Percentiles rank a stretch among this genome's conserved stretches.
These are phyloP conservation scores for Aspergillus vadensis DNA, from an alignment of 2,329 filamentous ascomycete species.

Conservation along the genomic window DNA sequence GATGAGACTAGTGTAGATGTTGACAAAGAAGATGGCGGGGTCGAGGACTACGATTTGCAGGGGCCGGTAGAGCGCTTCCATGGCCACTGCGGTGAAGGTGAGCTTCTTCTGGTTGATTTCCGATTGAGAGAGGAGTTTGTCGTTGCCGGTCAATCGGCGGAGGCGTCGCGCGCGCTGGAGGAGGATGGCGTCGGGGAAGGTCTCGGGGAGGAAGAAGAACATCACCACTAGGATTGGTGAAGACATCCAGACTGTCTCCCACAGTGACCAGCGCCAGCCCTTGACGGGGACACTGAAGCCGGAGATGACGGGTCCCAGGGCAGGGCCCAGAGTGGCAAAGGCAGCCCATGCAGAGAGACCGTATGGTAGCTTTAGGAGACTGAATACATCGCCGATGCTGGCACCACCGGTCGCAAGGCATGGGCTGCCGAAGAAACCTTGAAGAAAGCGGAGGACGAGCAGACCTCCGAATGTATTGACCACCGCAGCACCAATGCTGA, in stretches of 20 bases:
- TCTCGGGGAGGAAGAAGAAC: constrained; percentile 66
- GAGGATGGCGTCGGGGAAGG: constrained; percentile 61
- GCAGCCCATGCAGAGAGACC: constrained; percentile 54
- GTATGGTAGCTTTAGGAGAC: constrained; percentile 2
- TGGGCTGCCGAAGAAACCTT: constrained; percentile 13
- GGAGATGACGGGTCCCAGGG: constrained; percentile 62
- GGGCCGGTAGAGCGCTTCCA: constrained; percentile 62
- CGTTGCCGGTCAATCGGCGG: constrained; percentile 58
- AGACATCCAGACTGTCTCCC: constrained; percentile 22
- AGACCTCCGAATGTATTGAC: constrained; percentile 10
- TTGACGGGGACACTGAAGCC: constrained; percentile 59
- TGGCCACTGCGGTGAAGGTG: constrained; percentile 10
- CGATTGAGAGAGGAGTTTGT: constrained; percentile 55
- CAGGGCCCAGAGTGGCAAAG: constrained; percentile 48
- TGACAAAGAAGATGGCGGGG: constrained; percentile 63
- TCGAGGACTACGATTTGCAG: constrained; percentile 63
- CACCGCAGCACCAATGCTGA: constrained; percentile 2
- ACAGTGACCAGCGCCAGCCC: constrained; percentile 26
- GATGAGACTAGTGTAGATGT: constrained; percentile 62
- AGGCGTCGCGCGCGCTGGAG: constrained; percentile 63
- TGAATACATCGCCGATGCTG: constrained; percentile 5
- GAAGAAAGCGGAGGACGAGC: constrained; percentile 11
- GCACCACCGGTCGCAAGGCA: constrained; percentile 9
- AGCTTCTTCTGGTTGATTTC: constrained; percentile 58
- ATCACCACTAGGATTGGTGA: constrained; percentile 61